These are phyloP conservation scores for Dalechampia spathulata DNA, from an alignment of 441 rosid genomes.

Conservation along the genomic window DNA sequence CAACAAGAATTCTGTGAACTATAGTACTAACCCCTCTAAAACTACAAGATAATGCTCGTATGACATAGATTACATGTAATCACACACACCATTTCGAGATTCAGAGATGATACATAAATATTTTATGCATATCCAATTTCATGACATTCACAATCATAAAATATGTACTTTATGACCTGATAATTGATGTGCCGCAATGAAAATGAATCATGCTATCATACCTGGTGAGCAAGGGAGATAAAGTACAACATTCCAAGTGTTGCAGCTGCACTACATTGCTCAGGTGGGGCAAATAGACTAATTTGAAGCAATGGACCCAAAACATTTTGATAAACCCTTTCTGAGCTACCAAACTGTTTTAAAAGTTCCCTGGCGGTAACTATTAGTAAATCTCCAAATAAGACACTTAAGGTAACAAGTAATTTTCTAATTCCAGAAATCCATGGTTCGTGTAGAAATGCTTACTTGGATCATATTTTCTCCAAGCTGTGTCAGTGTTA, in stretches of 20 bases:
- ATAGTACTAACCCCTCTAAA: no score
- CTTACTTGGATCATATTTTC: conserved; percentile 60
- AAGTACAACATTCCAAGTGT: conserved; percentile 42
- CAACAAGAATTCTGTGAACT: neutral
- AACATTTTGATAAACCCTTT: conserved; percentile 36
- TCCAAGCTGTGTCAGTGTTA: conserved; percentile 65
- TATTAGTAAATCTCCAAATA: conserved; percentile 30
- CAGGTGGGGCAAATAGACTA: conserved; percentile 52
- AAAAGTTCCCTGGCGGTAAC: conserved; percentile 69
- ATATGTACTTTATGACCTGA: no score
- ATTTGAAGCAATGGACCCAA: conserved; percentile 52
- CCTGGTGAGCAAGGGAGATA: conserved; percentile 52
- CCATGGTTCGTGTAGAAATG: conserved; percentile 6
- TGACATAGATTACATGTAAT: no score
- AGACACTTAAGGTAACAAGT: conserved; percentile 22
- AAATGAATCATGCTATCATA: conserved; percentile 8
- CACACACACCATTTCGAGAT: no score
- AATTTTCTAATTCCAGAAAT: conserved; percentile 4
- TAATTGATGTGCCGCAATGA: no score
- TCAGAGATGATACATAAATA: no score
- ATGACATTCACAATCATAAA: no score
- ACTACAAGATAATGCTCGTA: no score
- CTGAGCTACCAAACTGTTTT: conserved; percentile 53
- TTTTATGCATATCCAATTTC: no score
- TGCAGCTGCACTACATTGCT: conserved; percentile 67